phyloP scores from a whole-genome alignment of 345 rosid genomes.

The Moringa oleifera region DNA sequence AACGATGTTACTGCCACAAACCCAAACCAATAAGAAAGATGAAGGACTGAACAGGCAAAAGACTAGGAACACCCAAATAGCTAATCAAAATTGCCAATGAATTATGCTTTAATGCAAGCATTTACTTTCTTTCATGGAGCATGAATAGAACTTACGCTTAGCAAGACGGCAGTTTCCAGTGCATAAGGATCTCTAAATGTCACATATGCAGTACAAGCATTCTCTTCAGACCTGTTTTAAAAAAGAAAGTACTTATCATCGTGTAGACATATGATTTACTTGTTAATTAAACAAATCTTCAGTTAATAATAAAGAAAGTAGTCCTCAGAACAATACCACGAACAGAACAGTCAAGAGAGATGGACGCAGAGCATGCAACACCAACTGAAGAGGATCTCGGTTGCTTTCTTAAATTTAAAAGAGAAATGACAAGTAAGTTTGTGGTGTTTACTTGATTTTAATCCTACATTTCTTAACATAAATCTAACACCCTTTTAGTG shows the following conservation, averaged over 20 bases:
- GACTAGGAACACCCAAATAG: not conserved
- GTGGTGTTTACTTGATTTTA: too few species aligned
- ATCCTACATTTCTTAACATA: too few species aligned
- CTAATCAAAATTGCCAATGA: not conserved
- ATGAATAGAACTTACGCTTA: slow-evolving; percentile 52
- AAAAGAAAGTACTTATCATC: slow-evolving; percentile 5
- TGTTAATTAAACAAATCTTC: not conserved
- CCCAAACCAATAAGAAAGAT: not conserved
- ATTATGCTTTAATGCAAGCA: not conserved
- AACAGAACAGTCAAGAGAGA: not conserved
- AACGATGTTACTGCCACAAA: not conserved
- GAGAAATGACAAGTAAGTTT: too few species aligned
- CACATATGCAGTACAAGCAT: slow-evolving; percentile 70
- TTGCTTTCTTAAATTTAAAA: too few species aligned
- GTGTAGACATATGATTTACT: not conserved
- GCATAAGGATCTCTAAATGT: slow-evolving; percentile 71
- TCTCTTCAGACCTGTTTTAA: slow-evolving; percentile 49
- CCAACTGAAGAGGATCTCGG: too few species aligned
- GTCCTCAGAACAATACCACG: not conserved
- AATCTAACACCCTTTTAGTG: too few species aligned
- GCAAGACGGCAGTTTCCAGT: slow-evolving; percentile 77
- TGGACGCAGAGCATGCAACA: too few species aligned
- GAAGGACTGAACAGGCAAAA: not conserved
- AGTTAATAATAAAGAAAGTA: not conserved
- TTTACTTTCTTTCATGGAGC: not conserved